phyloP scores from a whole-genome alignment of 352 stramenopile genomes.

The Globisporangium rhizosaccharum region DNA sequence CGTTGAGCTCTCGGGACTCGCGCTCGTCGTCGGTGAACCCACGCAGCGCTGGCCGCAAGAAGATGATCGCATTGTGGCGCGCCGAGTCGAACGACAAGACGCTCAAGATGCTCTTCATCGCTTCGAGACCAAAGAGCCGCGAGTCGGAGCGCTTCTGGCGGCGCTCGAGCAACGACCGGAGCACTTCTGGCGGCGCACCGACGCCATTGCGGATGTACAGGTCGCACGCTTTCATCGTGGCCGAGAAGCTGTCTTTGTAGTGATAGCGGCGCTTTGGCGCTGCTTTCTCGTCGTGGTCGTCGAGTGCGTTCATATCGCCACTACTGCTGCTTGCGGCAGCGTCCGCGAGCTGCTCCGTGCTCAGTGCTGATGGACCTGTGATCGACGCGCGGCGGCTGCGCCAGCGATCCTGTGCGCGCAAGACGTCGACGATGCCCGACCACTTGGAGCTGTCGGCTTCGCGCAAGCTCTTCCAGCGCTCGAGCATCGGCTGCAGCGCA shows the following conservation, averaged over 20 bases:
- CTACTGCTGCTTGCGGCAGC: neutral
- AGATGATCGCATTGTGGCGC: conserved; percentile 73
- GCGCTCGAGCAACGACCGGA: conserved; percentile 65
- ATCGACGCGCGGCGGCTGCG: conserved; percentile 50
- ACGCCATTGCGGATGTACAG: conserved; percentile 83
- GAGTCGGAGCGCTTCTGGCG: conserved; percentile 67
- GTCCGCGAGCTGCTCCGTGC: conserved; percentile 1
- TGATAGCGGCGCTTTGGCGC: conserved; percentile 22
- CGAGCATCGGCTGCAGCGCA: conserved; percentile 81
- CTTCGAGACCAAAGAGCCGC: conserved; percentile 73
- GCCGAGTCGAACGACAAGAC: conserved; percentile 72
- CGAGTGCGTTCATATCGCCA: neutral
- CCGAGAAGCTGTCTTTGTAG: conserved; percentile 65
- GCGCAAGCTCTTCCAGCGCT: conserved; percentile 73
- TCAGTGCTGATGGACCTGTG: neutral
- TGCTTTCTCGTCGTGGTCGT: conserved; percentile 22
- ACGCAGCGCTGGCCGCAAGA: conserved; percentile 76
- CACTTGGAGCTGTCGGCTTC: conserved; percentile 80
- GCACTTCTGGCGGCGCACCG: conserved; percentile 73
- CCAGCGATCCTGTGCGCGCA: conserved; percentile 64
- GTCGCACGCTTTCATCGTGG: conserved; percentile 83
- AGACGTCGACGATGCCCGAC: conserved; percentile 78
- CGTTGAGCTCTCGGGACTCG: conserved; percentile 70
- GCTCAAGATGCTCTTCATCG: conserved; percentile 71
- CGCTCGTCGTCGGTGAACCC: conserved; percentile 85